Evolutionary conservation across 345 rosid genomes (phyloP).

Genomic region (Eucalyptus shirleyi): DNA sequence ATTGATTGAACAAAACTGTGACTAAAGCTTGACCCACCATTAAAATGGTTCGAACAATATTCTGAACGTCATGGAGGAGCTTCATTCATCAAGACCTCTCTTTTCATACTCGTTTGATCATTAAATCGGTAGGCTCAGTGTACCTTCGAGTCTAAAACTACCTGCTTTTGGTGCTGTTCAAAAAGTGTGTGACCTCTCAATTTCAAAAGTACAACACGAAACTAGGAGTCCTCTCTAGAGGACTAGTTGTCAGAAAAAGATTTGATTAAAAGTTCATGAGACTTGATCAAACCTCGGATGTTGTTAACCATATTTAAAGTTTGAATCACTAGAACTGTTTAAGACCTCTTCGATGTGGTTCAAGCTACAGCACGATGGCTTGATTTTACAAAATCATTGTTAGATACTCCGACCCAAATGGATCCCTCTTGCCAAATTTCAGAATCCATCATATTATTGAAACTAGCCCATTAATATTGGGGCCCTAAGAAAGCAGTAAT

Average conservation of each 20-base stretch:
- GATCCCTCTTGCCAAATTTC: not conserved
- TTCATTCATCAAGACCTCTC: not conserved
- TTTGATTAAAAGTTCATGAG: not conserved
- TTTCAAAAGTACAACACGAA: not conserved
- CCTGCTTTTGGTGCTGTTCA: not conserved
- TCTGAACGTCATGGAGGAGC: not conserved
- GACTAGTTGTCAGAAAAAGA: not conserved
- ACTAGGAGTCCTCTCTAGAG: not conserved
- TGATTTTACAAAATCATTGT: not conserved
- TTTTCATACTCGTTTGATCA: not conserved
- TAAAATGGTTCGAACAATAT: not conserved
- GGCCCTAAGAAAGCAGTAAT: not conserved
- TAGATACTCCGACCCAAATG: not conserved
- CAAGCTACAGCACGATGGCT: not conserved
- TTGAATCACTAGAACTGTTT: fast-evolving
- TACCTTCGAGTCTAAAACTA: not conserved
- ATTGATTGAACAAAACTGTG: not conserved
- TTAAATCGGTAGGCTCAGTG: not conserved
- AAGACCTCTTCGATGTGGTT: not conserved
- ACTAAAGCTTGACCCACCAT: not conserved
- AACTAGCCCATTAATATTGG: not conserved
- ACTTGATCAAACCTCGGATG: not conserved
- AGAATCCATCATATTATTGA: not conserved
- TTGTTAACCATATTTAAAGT: not conserved
- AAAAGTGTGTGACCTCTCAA: not conserved